phyloP scores from a whole-genome alignment of 1,284 basidiomycete species.

The Fomitopsis palustris region DNA sequence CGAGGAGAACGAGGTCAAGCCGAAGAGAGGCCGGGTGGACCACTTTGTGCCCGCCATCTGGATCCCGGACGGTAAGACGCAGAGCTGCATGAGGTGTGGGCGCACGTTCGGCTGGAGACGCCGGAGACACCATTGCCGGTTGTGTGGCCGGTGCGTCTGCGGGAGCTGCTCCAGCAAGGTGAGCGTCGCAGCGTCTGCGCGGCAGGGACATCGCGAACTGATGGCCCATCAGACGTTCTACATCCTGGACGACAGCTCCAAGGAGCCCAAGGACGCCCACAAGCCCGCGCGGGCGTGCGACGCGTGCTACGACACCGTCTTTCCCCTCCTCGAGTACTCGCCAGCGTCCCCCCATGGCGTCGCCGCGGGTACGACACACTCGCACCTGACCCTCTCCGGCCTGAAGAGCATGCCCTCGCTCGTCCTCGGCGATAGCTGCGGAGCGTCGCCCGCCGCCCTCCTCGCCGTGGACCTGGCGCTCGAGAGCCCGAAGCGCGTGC shows the following conservation, averaged over 20 bases:
- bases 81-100: conserved; percentile 81
- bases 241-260: conserved; percentile 54
- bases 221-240: conserved; percentile 63
- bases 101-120: conserved; percentile 77
- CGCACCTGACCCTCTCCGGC: conserved; percentile 41
- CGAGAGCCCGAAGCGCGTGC: conserved; percentile 24
- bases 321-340: conserved; percentile 53
- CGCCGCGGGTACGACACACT: conserved; percentile 25
- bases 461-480: conserved; percentile 40
- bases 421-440: conserved; percentile 32
- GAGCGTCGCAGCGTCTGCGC: conserved; percentile 18
- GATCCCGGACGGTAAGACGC: conserved; percentile 84
- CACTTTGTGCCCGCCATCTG: conserved; percentile 91
- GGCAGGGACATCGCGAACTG: neutral
- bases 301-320: conserved; percentile 82
- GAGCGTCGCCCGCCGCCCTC: conserved; percentile 32
- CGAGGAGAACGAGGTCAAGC: conserved; percentile 38
- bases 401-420: conserved; percentile 47
- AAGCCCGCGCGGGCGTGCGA: conserved; percentile 82
- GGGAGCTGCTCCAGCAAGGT: conserved; percentile 79
- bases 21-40: conserved; percentile 62
- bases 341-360: conserved; percentile 10
- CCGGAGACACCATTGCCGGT: conserved; percentile 84
- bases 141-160: conserved; percentile 89
- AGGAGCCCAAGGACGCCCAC: conserved; percentile 41